Evolutionary conservation across 768 basidiomycete genomes (phyloP).

Genomic region (Mycena floridula): DNA sequence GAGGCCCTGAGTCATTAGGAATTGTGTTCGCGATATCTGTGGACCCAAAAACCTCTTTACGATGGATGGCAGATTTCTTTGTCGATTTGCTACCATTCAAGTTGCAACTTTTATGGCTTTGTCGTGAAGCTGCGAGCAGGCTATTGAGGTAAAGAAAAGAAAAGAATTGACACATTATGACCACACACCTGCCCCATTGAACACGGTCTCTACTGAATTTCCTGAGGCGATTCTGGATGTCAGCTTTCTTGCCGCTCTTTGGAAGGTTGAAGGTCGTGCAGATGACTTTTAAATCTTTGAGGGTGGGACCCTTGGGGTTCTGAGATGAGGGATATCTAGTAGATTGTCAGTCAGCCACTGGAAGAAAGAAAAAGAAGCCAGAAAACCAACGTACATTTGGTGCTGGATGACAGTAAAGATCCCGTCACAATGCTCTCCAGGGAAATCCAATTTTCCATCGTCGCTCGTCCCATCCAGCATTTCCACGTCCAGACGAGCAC

Average conservation of each 20-base stretch:
- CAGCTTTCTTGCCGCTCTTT: constrained; percentile 2
- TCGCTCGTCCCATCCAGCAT: too few relatives aligned
- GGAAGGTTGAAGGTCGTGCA: not conserved
- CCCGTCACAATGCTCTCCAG: not conserved
- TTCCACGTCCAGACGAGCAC: not conserved
- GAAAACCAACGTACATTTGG: not conserved
- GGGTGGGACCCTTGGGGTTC: not conserved
- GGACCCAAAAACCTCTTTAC: not conserved
- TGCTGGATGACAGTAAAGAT: not conserved
- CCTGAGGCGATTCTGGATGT: constrained; percentile 6
- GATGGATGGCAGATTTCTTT: not conserved
- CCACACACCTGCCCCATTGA: constrained; percentile 10
- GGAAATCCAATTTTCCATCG: constrained; percentile 1
- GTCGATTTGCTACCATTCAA: too few relatives aligned
- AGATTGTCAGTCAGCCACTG: not conserved
- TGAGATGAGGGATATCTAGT: not conserved
- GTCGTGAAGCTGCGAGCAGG: not conserved
- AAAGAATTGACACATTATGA: not conserved
- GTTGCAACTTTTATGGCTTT: constrained; percentile 1
- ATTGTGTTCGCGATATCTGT: not conserved
- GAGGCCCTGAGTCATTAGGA: not conserved
- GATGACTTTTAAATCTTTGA: not conserved
- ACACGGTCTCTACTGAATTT: constrained; percentile 9
- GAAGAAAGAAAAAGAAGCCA: not conserved
- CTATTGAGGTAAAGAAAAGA: not conserved